Evolutionary conservation across 768 basidiomycete species (phyloP), one percentile per base, ranked within the genome.

Genomic region (Lentinula sp.): DNA sequence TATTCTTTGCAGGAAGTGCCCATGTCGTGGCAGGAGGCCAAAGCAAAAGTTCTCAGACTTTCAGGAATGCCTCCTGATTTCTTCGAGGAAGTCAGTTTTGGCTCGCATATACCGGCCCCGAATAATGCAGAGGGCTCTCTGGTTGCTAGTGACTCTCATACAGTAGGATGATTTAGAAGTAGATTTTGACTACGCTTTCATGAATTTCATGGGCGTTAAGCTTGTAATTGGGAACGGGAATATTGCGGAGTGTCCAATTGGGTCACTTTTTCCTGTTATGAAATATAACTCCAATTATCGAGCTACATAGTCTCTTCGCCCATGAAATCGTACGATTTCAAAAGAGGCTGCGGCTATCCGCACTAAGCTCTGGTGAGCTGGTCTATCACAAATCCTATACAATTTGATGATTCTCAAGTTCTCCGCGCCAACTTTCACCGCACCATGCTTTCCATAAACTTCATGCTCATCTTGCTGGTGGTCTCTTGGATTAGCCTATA

Each of bases 1-100:
- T 59, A 59, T 39, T 51, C 49, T 13, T 15, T 59, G 6, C 59
- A 50, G 49, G 59, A 59, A 11, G 49, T 51, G 59, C 59, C 59
- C 23, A 59, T 59, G 59, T 50, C 59, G 13, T 59, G 59, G 59
- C 46, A 59, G 7, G 59, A 59, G 28, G 46, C 28, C n/a, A 59
- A 59, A 23, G 34, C 15, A 13, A 59, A 59, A 31, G 49, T 59
- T 15, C 28, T 48, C 11, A 45, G 59, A 35, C 34, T 59, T 13
- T 59, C 59, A 13, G 59, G 59, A 28, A 15, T 40, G 6, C 15
- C 59, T 9, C 13, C 59, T 18, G 59, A 59, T n/a, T 59, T 48
- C 21, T 59, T 59, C 39, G 59, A 59, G 31, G 35, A 31, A 21
- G 37, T 28, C 18, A 42, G 54, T 28, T 55, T 55, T 40, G 39